Evolutionary conservation across 2,329 filamentous ascomycete species (phyloP).

Genomic region (Tolypocladium paradoxum): DNA sequence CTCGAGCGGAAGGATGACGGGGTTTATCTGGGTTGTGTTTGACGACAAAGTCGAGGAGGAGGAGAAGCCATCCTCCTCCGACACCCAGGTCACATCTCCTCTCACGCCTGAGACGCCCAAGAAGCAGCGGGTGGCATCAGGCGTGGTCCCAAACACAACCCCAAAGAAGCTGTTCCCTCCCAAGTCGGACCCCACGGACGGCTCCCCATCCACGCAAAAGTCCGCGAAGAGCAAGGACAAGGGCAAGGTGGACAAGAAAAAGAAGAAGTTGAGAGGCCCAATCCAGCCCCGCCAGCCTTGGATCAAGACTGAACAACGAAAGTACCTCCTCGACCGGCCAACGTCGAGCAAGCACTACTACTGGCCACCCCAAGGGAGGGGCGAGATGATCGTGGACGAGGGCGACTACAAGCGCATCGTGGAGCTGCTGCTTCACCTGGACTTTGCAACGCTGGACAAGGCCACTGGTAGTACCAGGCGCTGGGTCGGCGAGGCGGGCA

Average conservation of each 20-base stretch:
- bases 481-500: slow-evolving; percentile 59
- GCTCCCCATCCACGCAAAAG: background rate
- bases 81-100: background rate
- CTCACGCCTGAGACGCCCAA: slow-evolving; percentile 23
- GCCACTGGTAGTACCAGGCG: slow-evolving; percentile 54
- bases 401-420: slow-evolving; percentile 55
- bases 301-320: slow-evolving; percentile 48
- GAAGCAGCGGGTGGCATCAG: slow-evolving; percentile 12
- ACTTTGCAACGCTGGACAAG: slow-evolving; percentile 57
- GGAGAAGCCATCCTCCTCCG: slow-evolving; percentile 4
- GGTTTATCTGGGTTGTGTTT: slow-evolving; percentile 90
- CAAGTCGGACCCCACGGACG: background rate
- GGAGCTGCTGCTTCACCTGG: slow-evolving; percentile 61
- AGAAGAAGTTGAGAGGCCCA: slow-evolving; percentile 41
- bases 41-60: slow-evolving; percentile 34
- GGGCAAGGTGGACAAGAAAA: slow-evolving; percentile 23
- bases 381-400: slow-evolving; percentile 52
- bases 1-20: slow-evolving; percentile 81
- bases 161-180: slow-evolving; percentile 21
- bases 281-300: slow-evolving; percentile 55
- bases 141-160: slow-evolving; percentile 19
- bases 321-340: slow-evolving; percentile 37
- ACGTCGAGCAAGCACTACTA: slow-evolving; percentile 50
- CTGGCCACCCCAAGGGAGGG: slow-evolving; percentile 53
- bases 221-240: slow-evolving; percentile 4